Evolutionary conservation across 148 eudicot species (phyloP), one percentile per base, ranked within the genome.

Genomic region (Camellia japonica): DNA sequence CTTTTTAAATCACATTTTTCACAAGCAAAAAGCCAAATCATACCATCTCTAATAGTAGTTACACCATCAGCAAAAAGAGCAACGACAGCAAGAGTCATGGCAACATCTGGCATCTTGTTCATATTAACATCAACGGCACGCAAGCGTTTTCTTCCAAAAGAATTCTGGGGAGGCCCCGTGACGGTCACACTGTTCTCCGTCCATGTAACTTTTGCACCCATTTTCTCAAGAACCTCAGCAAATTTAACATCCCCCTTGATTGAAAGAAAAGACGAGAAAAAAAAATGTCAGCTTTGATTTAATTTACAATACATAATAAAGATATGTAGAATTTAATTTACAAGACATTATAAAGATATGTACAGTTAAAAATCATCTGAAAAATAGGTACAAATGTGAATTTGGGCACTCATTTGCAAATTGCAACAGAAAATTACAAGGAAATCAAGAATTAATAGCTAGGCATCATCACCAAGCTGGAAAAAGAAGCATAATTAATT

Each of bases 41-140:
- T 91, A 96, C 99, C 99, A 47, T 96, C 99, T 92, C 99, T 92
- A 67, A 96, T 96, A 82, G 95, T 74, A n/a, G 99, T 96, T 73
- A 98, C 93, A 64, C 99, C 98, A 82, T 92, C 98, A 0, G 98
- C 98, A 77, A 85, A 96, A 20, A 94, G 95, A 66, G 99, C 98
- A 30, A 92, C 95, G 18, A 96, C 99, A 44, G 99, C 99, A 67
- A 96, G 93, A 51, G 99, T 96, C 99, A 96, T 96, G 56, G 99
- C 99, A 61, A 94, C 99, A 87, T 94, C 99, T 60, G 98, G 99
- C 99, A 93, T 96, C 85, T 96, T 96, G 91, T 96, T 96, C 99
- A 96, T 96, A 96, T 96, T 92, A 62, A 96, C 94, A 75, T 94
- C 99, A 80, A 96, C 43, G 23, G 94, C 94, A 42, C 85, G 88